Evolutionary conservation across 2,329 filamentous ascomycete species (phyloP), one percentile per base, ranked within the genome.

Genomic region (Fusarium annulatum): DNA sequence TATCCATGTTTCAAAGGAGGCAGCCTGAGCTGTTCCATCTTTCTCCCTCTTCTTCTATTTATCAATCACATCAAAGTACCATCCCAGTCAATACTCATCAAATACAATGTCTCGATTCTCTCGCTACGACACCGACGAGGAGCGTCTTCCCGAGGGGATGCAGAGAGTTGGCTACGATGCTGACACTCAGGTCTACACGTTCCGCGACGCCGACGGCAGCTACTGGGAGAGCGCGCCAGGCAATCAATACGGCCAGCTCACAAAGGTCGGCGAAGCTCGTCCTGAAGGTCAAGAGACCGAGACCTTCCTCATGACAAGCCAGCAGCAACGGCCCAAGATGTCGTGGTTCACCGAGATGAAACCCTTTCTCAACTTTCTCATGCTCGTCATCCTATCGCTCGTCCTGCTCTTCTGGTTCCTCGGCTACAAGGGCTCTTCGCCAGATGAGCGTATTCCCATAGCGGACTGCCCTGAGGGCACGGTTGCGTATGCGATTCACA

Each of bases 351-450:
- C 84, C 39, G 85, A 88, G 67, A 81, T 88, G 81, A 85, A 84
- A 81, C 86, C 86, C n/a, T 81, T 90, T 71, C 82, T 90, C 76
- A 89, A 89, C 76, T 90, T 90, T 79, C 88, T 87, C 61, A 79
- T 90, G 68, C 78, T 90, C 41, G 82, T 89, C 60, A 81, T 87
- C 8, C 74, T 89, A 21, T 86, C 85, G 67, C 79, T 90, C 53
- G 76, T 90, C 39, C 77, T 85, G 23, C 74, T 90, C 48, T 84
- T 86, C 67, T 88, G 85, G 85, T 85, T 85, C 77, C 80, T 88
- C 23, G 79, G 81, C 64, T 76, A 79, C 61, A 79, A 78, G 5
- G 75, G 81, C 0, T 75, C 76, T 1, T 75, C 76, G 18, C 48
- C 72, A 12, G 76, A 74, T 15, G 66, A 67, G 26, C 60, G 51